Evolutionary conservation across 768 basidiomycete species (phyloP), one percentile per base, ranked within the genome.

Genomic region (Amanita polypyramis): DNA sequence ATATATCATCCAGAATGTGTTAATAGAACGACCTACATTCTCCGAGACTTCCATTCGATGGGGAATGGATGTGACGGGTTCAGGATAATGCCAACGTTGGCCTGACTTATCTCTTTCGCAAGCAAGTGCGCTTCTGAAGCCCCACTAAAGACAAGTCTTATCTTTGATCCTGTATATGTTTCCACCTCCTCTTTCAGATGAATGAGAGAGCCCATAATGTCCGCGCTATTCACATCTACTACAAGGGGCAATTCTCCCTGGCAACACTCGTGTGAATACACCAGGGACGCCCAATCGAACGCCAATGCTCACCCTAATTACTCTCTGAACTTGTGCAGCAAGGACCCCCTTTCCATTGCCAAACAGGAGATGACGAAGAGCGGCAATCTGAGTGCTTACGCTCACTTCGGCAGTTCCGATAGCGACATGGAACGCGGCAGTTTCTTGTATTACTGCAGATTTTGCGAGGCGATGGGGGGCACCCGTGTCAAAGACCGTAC

Each of bases 81-180:
- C 19, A 89, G 56, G 53, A 94, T 76, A 27, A 93, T 76, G 19
- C 87, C 86, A 36, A 91, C 67, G 11, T 72, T 66, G 1, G 85
- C 80, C 20, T 69, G 66, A 0, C 78, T 83, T 21, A 94, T 72
- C 52, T 89, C 75, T 45, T 76, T 69, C 1, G 88, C 90, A 19
- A 94, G 64, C 8, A 88, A 60, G 59, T 84, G 81, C 0, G 81
- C 82, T 56, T 90, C 85, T 2, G 71, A 64, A 0, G 75, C 87
- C 39, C 80, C 77, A 3, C 65, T 54, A 49, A 83, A 68, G 10
- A 75, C 75, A 51, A 82, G 54, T 50, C 66, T 65, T 47, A 85
- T 60, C 7, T 53, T 59, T 14, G 59, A 62, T 27, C 70, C 70
- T 11, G 58, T 64, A 34, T 62, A 55, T 1, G 56, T 56, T 43